A percentile compares a stretch with the other conserved stretches of the same genome.
These are phyloP conservation scores for Penicillium salamii DNA, from an alignment of 495 filamentous ascomycete species.

Conservation along the genomic window DNA sequence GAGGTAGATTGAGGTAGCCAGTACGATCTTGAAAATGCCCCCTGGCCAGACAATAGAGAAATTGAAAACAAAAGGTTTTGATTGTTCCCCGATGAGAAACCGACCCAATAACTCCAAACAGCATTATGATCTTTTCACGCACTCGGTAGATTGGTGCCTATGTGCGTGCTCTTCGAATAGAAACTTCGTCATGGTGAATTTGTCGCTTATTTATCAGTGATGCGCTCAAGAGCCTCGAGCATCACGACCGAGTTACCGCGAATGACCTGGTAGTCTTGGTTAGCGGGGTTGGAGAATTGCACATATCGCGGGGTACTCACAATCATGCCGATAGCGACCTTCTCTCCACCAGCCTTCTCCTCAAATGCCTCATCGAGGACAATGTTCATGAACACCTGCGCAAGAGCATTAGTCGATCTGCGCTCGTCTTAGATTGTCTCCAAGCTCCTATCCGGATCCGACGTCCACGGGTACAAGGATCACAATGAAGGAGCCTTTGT, in stretches of 20 bases:
- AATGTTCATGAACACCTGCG: slow-evolving; percentile 95
- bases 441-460: neutral
- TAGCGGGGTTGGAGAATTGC: neutral
- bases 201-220: slow-evolving; percentile 47
- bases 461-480: neutral
- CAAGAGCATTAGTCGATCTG: slow-evolving; percentile 4
- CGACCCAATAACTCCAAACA: slow-evolving; percentile 42
- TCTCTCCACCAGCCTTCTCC: slow-evolving; percentile 89
- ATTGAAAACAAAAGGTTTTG: slow-evolving; percentile 28
- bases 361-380: slow-evolving; percentile 98
- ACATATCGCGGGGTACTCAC: slow-evolving; percentile 47
- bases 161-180: slow-evolving; percentile 18
- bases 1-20: slow-evolving; percentile 4
- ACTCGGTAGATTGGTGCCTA: slow-evolving; percentile 13
- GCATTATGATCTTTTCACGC: slow-evolving; percentile 27
- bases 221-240: slow-evolving; percentile 73
- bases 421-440: neutral
- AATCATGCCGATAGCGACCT: slow-evolving; percentile 87
- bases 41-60: slow-evolving; percentile 3
- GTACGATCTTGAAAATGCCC: slow-evolving; percentile 1
- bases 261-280: slow-evolving; percentile 52
- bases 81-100: slow-evolving; percentile 40
- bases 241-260: slow-evolving; percentile 95
- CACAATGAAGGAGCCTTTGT: neutral
- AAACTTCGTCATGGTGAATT: slow-evolving; percentile 14